Base-by-base conservation (phyloP, 2,329 filamentous ascomycete genomes). In the Fonsecaea erecta region DNA sequence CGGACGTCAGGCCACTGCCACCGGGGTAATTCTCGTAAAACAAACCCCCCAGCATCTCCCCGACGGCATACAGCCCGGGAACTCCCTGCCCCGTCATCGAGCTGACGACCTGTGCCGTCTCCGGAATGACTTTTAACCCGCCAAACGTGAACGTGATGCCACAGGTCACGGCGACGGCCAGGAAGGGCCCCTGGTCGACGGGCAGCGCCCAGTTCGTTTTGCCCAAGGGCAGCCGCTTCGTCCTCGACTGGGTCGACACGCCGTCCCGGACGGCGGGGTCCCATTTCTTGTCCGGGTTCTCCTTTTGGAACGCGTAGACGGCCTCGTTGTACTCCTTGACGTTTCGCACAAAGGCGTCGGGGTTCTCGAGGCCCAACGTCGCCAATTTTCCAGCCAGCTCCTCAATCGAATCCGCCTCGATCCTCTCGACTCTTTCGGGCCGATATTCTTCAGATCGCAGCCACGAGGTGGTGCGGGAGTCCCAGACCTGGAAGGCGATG, bases 121-220 rank as follows among this genome's bases (percentile, higher is more conserved):
- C 74, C 0, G 85, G 80, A 55, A 86, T 80, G 1, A 88, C 82
- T 4, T 81, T 80, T 6, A 90, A 75, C 0, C 88, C 87, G 0
- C 87, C 88, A 76, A 90, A 90, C 0, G 88, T 90, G 69, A 90
- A 90, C 0, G 87, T 90, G 16, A 90, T 82, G 1, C 88, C 88
- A 52, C 85, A 86, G 3, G 83, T 84, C 2, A 90, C 86, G 68
- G 86, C 85, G 52, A 90, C 83, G 0, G 88, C 88, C 26, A 88
- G 75, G 70, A 86, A 90, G 0, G 88, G 88, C 0, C 79, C 77
- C 67, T 84, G 73, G 40, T 83, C 80, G 7, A 90, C 70, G 0
- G 87, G 82, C 5, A 86, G 69, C 0, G 88, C 88, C 88, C 88
- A 90, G 68, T 90, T 90, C 0, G 86, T 84, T 76, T 90, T 91